Evolutionary conservation across 2,329 filamentous ascomycete species (phyloP).

Genomic region (Pseudogymnoascus verrucosus): DNA sequence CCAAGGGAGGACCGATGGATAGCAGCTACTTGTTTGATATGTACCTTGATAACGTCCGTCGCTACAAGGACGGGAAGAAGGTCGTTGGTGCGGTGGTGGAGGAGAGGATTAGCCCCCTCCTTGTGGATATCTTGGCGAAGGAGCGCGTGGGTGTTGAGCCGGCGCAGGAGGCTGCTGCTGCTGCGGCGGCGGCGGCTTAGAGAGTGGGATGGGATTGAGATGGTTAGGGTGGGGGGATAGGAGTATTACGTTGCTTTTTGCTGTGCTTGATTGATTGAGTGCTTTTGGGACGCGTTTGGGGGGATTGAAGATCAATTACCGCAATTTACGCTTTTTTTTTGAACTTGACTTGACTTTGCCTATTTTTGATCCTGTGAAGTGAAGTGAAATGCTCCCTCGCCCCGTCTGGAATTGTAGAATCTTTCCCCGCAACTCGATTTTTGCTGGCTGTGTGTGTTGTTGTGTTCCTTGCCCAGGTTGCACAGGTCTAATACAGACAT

Average conservation of each 20-base stretch:
- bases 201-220: neutral
- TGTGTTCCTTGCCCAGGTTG: neutral
- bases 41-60: constrained; percentile 81
- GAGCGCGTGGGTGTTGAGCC: constrained; percentile 77
- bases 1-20: constrained; percentile 94
- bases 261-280: neutral
- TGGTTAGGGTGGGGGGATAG: neutral
- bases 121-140: constrained; percentile 87
- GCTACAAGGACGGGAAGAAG: constrained; percentile 78
- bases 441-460: neutral
- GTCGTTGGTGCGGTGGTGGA: constrained; percentile 65
- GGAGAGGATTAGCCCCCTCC: constrained; percentile 76
- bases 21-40: constrained; percentile 94
- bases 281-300: neutral
- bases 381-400: neutral
- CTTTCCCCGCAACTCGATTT: neutral
- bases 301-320: neutral
- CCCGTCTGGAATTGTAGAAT: neutral
- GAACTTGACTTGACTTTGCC: too few relatives aligned
- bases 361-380: neutral
- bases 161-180: constrained; percentile 20
- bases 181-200: constrained; percentile 15
- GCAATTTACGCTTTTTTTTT: constrained; percentile 4
- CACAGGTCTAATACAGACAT: neutral
- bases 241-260: neutral